Conservation (phyloP, 768 basidiomycete species). For the Calocybe indica region DNA sequence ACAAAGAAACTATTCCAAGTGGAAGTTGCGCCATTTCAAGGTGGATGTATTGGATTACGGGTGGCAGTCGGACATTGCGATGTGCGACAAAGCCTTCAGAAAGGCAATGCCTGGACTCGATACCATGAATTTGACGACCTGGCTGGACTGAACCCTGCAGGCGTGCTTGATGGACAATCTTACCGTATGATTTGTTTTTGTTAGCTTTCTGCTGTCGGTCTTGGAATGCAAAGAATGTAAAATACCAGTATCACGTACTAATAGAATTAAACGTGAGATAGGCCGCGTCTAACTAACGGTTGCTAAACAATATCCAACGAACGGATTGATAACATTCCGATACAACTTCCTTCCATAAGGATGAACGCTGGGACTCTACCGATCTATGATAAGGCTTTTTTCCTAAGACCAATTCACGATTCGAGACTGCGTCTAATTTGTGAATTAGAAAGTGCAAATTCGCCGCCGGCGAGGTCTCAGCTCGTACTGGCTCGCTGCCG, state of each 20-base stretch:
- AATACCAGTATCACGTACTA: background rate
- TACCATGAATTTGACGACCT: background rate
- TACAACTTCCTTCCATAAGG: conserved; percentile 8
- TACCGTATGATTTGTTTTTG: background rate
- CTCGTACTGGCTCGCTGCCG: conserved; percentile 17
- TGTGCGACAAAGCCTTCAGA: background rate
- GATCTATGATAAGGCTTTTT: conserved; percentile 4
- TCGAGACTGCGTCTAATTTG: background rate
- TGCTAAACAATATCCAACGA: conserved; percentile 46
- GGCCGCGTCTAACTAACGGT: conserved; percentile 22
- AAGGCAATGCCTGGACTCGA: background rate
- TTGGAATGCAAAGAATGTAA: background rate
- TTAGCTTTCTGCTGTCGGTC: background rate
- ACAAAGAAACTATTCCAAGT: background rate
- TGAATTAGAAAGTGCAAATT: conserved; percentile 1
- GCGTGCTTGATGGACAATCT: background rate
- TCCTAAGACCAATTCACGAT: conserved; percentile 3
- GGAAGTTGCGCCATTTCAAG: background rate
- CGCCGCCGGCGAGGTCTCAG: background rate
- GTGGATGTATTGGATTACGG: background rate
- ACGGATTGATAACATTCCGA: conserved; percentile 34
- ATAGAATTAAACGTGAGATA: background rate
- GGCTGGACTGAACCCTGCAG: background rate
- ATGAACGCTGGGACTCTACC: conserved; percentile 9
- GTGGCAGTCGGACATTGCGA: background rate